Evolutionary conservation across 352 stramenopile genomes (phyloP), one percentile per base, ranked within the genome.

Genomic region (Phytopythium cucurbitacearum): DNA sequence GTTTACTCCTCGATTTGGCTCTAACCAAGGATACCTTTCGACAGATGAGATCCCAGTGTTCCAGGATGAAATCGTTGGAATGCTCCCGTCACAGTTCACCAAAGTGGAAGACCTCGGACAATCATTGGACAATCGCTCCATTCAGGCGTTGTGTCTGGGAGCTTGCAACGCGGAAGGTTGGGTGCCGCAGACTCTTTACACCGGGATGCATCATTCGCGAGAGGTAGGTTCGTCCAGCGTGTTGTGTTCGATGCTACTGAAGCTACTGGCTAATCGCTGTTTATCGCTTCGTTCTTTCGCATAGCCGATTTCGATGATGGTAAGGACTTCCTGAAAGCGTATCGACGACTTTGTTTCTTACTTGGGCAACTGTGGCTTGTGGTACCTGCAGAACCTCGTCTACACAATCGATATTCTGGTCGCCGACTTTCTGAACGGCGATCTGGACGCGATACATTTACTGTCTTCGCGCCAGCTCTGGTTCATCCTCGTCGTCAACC

Each of bases 261-360:
- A 35, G 7, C 41, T 36, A 11, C 16, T 12, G 10, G 6, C 15
- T 39, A 12, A 50, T 7, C 34, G 7, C 10, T 37, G 15, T 32
- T 38, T 44, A 10, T 59, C 11, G 16, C 32, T 3, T 40, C 40
- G 16, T n/a, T 35, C 10, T 7, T 16, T 12, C 8, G 1, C 42
- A n/a, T 39, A 87, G 77, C 85, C 85, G n/a, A 71, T 94, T 34
- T 94, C 85, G 7, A 94, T 91, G 80, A 94, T 94, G 77, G 77
- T 88, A 74, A 35, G 66, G 36, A 9, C 7, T 3, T 34, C 6
- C 34, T 28, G 21, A 28, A 28, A 28, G 21, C 21, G 21, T 28
- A 28, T 28, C 21, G 21, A 28, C 21, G 21, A 28, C 21, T 28
- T 21, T 42, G 35, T 8, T 33, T n/a, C 8, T 41, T 38, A 9